Percentiles rank a stretch among this genome's conserved stretches.
Conservation (phyloP, 2,329 filamentous ascomycete species). For the Hymenoscyphus linearis region DNA sequence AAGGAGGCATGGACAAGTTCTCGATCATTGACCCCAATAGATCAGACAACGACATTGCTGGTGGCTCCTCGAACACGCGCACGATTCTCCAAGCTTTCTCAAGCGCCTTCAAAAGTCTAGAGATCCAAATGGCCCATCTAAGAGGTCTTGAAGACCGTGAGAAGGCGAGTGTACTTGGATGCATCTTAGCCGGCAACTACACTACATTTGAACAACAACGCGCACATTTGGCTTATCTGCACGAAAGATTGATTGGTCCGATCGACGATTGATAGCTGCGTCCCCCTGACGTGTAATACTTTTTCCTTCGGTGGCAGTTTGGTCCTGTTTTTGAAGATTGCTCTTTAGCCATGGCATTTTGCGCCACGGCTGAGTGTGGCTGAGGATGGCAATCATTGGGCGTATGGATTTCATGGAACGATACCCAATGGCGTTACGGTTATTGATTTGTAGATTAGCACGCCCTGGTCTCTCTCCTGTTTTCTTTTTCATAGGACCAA, state of each 20-base stretch:
- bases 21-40: constrained; percentile 93
- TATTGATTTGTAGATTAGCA: constrained; percentile 24
- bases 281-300: not conserved
- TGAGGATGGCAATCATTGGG: constrained; percentile 15
- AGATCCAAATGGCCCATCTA: constrained; percentile 52
- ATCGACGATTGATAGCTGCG: constrained; percentile 8
- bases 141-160: constrained; percentile 29
- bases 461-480: constrained; percentile 10
- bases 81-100: constrained; percentile 67
- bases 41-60: constrained; percentile 78
- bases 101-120: constrained; percentile 53
- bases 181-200: constrained; percentile 75
- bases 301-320: not conserved
- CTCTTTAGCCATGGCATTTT: not conserved
- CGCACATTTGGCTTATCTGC: constrained; percentile 37
- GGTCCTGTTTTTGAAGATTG: not conserved
- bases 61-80: constrained; percentile 68
- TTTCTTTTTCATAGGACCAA: constrained; percentile 11
- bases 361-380: constrained; percentile 9
- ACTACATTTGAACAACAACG: constrained; percentile 66
- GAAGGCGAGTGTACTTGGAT: constrained; percentile 52
- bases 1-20: constrained; percentile 55
- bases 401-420: constrained; percentile 23
- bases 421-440: constrained; percentile 27
- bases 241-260: constrained; percentile 26